Base-by-base conservation (phyloP, 2,329 filamentous ascomycete species). In the Akanthomyces dipterigenus region DNA sequence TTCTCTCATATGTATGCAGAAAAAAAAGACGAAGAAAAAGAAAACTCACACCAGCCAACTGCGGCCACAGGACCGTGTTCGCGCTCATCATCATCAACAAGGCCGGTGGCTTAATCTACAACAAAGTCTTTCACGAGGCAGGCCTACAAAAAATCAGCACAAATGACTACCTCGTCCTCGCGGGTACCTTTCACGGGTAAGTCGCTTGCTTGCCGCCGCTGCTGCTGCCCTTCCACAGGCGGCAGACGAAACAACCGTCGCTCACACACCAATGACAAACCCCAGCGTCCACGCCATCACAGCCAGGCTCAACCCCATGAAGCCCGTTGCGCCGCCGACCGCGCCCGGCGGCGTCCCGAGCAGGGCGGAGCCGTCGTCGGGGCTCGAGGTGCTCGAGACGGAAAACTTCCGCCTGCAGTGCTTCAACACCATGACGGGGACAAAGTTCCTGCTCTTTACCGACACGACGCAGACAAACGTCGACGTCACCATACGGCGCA, bases 31-130 rank as follows among this genome's bases (percentile, higher is more conserved):
- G n/a, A n/a, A n/a, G n/a, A n/a, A n/a, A n/a, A n/a, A n/a, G n/a
- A n/a, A n/a, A n/a, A 20, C 22, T 57, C 11, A 42, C 49, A 7
- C n/a, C 38, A n/a, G 20, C 55, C 61, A 34, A 56, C 57, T 31
- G 28, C 46, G 34, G 53, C 36, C 54, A 58, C 68, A 98, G 93
- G 95, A 90, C 92, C 67, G 89, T 99, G 74, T 95, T 96, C 76
- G 88, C 93, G 63, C 88, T 99, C 71, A 92, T 98, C 74, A 89
- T 99, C 74, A 96, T 99, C 80, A 98, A 97, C 82, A 99, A 99
- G 83, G 93, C 95, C 66, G 95, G 93, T 63, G 95, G 95, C 69
- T 84, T 99, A 59, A 88, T 99, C 76, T 99, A 96, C 81, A 93
- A 98, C 77, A 91, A 92, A 69, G 90, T 91, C 71, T 98, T 99